These are phyloP conservation scores for Centaurea solstitialis DNA, from an alignment of 129 eudicot genomes.

Conservation along the genomic window DNA sequence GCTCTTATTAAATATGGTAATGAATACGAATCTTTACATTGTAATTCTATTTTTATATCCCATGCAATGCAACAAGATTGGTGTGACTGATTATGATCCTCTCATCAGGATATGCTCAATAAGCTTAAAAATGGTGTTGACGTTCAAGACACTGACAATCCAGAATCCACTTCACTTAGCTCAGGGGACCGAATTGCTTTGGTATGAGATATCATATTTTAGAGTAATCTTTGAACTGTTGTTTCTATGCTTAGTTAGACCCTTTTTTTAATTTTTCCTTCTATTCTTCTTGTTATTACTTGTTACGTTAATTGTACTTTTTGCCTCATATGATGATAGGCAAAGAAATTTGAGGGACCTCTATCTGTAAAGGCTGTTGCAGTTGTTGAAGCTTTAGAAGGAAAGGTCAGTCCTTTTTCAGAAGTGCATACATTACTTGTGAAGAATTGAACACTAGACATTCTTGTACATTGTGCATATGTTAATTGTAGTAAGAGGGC, in stretches of 20 bases:
- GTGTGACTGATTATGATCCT: slow-evolving; percentile 14
- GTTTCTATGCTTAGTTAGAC: background rate
- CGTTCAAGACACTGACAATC: slow-evolving; percentile 63
- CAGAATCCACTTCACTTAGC: slow-evolving; percentile 53
- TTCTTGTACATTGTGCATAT: background rate
- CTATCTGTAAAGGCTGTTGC: slow-evolving; percentile 68
- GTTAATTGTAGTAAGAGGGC: too few relatives aligned
- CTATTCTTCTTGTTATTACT: background rate
- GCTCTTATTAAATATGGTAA: slow-evolving; percentile 75
- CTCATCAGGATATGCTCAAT: slow-evolving; percentile 63
- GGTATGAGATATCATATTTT: slow-evolving; percentile 45
- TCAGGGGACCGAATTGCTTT: slow-evolving; percentile 75
- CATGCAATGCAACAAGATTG: slow-evolving; percentile 23
- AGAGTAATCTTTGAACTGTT: background rate
- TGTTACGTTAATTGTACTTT: background rate
- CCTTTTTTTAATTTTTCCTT: background rate
- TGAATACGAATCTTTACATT: slow-evolving; percentile 15
- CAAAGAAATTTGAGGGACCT: slow-evolving; percentile 70
- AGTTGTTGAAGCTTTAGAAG: slow-evolving; percentile 84
- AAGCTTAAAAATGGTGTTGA: slow-evolving; percentile 77
- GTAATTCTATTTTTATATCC: background rate
- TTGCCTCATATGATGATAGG: slow-evolving; percentile 37
- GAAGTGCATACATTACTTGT: background rate
- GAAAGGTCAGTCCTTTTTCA: slow-evolving; percentile 61
- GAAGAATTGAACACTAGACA: background rate